Percentiles rank a stretch among this genome's conserved stretches.
Evolutionary conservation across 768 basidiomycete species (phyloP).

Genomic region (Tricholoma flavovirens): DNA sequence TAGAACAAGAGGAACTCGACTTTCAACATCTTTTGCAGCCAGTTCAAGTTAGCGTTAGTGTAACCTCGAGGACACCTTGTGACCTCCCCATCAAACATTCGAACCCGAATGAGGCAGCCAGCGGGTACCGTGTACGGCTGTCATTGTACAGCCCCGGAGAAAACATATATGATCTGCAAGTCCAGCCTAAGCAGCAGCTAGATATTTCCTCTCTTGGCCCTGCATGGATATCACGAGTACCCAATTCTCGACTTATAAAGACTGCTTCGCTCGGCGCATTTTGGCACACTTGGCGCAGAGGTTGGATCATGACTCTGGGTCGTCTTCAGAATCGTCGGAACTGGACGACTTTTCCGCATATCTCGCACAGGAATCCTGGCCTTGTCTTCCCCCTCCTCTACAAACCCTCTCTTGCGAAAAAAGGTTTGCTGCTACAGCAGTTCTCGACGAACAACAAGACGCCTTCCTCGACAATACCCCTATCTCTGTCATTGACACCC

Average conservation of each 20-base stretch:
- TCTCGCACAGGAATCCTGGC: conserved; percentile 47
- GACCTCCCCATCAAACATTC: no score
- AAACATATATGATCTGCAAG: neutral
- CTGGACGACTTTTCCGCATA: conserved; percentile 52
- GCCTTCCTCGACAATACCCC: conserved; percentile 36
- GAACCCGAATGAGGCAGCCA: neutral
- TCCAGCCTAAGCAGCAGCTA: neutral
- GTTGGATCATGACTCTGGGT: conserved; percentile 16
- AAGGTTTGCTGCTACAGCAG: conserved; percentile 23
- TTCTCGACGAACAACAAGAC: conserved; percentile 19
- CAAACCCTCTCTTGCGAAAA: conserved; percentile 35
- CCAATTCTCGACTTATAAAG: conserved; percentile 31
- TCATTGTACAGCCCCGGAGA: neutral
- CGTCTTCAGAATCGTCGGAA: conserved; percentile 17
- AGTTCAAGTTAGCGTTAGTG: no score
- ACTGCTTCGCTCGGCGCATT: conserved; percentile 38
- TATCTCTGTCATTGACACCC: conserved; percentile 39
- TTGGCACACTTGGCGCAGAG: conserved; percentile 8
- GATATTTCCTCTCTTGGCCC: no score
- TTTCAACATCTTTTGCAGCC: no score
- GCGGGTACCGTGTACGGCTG: no score
- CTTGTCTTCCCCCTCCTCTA: conserved; percentile 24
- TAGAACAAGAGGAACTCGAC: no score
- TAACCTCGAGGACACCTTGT: no score
- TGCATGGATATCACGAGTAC: neutral